These are phyloP conservation scores for Diplocarpon rosae DNA, from an alignment of 2,329 filamentous ascomycete genomes.

Conservation along the genomic window DNA sequence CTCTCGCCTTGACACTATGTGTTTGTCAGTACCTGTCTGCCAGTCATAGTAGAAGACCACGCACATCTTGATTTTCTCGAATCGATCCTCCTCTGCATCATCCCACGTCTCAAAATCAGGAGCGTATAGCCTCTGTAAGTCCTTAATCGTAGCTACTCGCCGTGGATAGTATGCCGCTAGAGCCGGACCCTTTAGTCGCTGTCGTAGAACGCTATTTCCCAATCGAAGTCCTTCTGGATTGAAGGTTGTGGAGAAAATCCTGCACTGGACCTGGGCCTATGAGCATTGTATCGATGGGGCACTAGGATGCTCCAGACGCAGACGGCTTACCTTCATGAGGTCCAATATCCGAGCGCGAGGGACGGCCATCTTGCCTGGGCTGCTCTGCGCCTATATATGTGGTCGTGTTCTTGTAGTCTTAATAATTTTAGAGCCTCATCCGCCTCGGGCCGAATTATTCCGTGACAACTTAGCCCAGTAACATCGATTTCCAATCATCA, in stretches of 20 bases:
- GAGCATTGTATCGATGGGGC: background rate
- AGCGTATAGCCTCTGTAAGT: constrained; percentile 50
- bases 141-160: constrained; percentile 48
- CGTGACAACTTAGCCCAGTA: background rate
- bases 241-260: constrained; percentile 81
- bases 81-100: constrained; percentile 66
- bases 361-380: constrained; percentile 40
- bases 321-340: constrained; percentile 59
- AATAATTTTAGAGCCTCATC: constrained; percentile 4
- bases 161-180: constrained; percentile 84
- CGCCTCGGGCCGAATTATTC: constrained; percentile 13
- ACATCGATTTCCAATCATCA: too few species aligned
- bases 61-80: constrained; percentile 61
- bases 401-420: constrained; percentile 8
- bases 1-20: constrained; percentile 59
- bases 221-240: constrained; percentile 75
- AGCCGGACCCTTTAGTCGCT: constrained; percentile 74
- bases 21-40: constrained; percentile 20
- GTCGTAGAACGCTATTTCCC: constrained; percentile 85
- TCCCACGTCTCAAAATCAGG: constrained; percentile 41
- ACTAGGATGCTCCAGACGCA: background rate
- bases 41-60: background rate
- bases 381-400: constrained; percentile 1
- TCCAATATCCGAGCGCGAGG: constrained; percentile 53
- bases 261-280: constrained; percentile 65